phyloP scores from a whole-genome alignment of 129 eudicot genomes.

The Erigeron canadensis region DNA sequence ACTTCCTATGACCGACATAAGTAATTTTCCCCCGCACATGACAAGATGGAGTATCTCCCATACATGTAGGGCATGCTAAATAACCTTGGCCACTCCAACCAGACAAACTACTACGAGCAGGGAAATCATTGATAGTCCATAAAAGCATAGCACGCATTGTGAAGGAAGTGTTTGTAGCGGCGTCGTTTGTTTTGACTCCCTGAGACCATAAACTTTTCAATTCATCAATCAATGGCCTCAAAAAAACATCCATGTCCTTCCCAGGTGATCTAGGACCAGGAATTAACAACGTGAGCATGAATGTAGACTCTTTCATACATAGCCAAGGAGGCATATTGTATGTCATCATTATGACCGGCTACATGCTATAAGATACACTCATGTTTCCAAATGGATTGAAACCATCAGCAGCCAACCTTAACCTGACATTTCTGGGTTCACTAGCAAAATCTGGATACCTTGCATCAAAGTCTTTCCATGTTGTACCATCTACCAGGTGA shows the following conservation, averaged over 20 bases:
- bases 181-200: neutral
- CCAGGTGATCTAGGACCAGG: slow-evolving; percentile 6
- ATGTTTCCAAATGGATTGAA: slow-evolving; percentile 17
- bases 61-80: neutral
- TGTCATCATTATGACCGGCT: slow-evolving; percentile 9
- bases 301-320: neutral
- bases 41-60: neutral
- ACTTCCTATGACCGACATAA: neutral
- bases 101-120: neutral
- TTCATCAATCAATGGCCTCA: neutral
- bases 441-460: neutral
- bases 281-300: slow-evolving; percentile 24
- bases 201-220: neutral
- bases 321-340: slow-evolving; percentile 22
- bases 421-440: slow-evolving; percentile 14
- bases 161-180: neutral
- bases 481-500: neutral
- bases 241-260: neutral
- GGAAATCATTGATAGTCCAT: neutral
- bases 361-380: slow-evolving; percentile 13
- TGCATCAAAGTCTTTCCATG: neutral
- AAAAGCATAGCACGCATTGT: neutral
- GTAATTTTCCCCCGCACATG: neutral
- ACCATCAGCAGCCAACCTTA: slow-evolving; percentile 15
- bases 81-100: neutral